phyloP scores from a whole-genome alignment of 2,329 filamentous ascomycete genomes.

The Diaporthe citriasiana region DNA sequence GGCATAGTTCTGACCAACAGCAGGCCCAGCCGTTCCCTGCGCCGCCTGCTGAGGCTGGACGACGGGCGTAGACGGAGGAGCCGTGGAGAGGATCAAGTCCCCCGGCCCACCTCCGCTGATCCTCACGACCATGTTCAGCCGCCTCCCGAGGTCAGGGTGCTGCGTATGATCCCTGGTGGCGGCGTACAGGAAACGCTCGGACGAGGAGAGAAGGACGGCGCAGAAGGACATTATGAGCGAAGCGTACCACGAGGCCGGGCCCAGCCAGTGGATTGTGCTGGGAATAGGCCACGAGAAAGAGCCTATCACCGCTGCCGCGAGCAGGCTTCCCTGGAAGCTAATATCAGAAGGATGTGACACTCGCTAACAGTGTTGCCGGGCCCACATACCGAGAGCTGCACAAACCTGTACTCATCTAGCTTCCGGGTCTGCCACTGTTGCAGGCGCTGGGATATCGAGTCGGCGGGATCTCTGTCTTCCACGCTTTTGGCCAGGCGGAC shows the following conservation, averaged over 20 bases:
- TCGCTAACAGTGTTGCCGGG: neutral
- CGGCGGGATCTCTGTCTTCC: neutral
- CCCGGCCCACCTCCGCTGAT: neutral
- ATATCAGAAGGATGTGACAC: neutral
- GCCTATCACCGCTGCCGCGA: conserved; percentile 48
- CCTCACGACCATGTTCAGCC: conserved; percentile 17
- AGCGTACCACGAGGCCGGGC: conserved; percentile 46
- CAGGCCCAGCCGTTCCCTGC: neutral
- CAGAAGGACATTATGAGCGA: conserved; percentile 48
- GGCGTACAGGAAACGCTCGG: conserved; percentile 48
- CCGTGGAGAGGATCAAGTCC: neutral
- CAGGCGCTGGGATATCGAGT: conserved; percentile 3
- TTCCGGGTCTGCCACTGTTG: conserved; percentile 16
- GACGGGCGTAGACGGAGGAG: neutral
- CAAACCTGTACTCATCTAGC: conserved; percentile 12
- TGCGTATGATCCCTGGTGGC: conserved; percentile 44
- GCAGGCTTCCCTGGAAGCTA: conserved; percentile 44
- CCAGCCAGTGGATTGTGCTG: conserved; percentile 46
- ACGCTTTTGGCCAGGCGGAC: neutral
- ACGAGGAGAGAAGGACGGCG: conserved; percentile 48
- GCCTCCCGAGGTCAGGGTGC: conserved; percentile 39
- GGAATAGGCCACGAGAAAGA: conserved; percentile 48
- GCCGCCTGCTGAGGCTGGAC: neutral
- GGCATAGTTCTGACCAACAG: neutral
- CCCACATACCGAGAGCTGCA: conserved; percentile 8